phyloP scores from a whole-genome alignment of 805 yeast species.

The Lipomyces starkeyi region DNA sequence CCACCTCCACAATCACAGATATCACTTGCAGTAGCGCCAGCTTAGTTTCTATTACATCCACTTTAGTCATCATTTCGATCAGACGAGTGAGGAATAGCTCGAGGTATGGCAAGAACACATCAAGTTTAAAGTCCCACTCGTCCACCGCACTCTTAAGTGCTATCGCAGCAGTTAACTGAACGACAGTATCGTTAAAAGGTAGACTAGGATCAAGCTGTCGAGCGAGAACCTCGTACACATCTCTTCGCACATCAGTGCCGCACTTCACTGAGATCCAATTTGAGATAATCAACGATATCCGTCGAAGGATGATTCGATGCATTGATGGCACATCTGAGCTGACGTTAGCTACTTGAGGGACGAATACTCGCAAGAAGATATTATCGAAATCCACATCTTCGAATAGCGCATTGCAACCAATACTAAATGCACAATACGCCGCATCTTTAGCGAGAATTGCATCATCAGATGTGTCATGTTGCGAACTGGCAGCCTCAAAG shows the following conservation, averaged over 20 bases:
- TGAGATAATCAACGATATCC: conserved; percentile 74
- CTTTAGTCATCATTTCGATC: conserved; percentile 56
- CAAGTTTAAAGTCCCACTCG: conserved; percentile 84
- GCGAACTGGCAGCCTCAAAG: conserved; percentile 17
- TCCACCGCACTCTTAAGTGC: conserved; percentile 72
- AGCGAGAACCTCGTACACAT: conserved; percentile 64
- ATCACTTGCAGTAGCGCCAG: conserved; percentile 72
- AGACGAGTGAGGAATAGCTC: conserved; percentile 53
- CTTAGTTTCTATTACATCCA: conserved; percentile 74
- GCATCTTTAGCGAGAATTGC: conserved; percentile 78
- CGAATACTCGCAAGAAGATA: conserved; percentile 52
- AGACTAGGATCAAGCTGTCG: conserved; percentile 55
- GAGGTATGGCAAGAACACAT: conserved; percentile 69
- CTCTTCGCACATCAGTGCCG: conserved; percentile 60
- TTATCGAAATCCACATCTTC: conserved; percentile 72
- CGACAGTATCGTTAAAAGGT: conserved; percentile 74
- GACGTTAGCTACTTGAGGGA: conserved; percentile 63
- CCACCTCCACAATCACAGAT: conserved; percentile 55
- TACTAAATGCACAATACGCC: conserved; percentile 79
- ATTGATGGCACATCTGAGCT: conserved; percentile 48
- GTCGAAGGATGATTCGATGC: conserved; percentile 69
- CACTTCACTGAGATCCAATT: conserved; percentile 82
- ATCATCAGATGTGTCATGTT: conserved; percentile 37
- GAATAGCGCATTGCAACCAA: conserved; percentile 69
- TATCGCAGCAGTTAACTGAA: conserved; percentile 72